Evolutionary conservation across 2,329 filamentous ascomycete species (phyloP).

Genomic region (Thielaviopsis punctulata): DNA sequence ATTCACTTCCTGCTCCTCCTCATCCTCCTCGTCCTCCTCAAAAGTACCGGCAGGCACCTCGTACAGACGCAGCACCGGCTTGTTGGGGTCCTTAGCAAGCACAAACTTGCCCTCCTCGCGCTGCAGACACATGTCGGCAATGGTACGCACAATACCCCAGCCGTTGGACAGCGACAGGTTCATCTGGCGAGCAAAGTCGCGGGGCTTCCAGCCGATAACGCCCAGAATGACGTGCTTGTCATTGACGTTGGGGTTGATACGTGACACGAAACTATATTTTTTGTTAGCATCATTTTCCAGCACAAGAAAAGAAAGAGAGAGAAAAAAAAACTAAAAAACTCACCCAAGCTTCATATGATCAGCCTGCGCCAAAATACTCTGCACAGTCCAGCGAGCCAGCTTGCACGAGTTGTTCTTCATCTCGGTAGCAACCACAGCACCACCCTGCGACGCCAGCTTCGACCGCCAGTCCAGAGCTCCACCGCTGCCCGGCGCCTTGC

Average conservation of each 20-base stretch:
- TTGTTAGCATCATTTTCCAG: not conserved
- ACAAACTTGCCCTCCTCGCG: conserved; percentile 69
- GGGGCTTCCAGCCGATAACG: conserved; percentile 93
- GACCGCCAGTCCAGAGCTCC: conserved; percentile 92
- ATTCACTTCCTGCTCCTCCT: conserved; percentile 34
- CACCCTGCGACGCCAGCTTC: conserved; percentile 85
- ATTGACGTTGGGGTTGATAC: conserved; percentile 77
- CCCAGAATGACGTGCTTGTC: conserved; percentile 91
- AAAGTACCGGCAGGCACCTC: conserved; percentile 76
- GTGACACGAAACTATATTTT: conserved; percentile 67
- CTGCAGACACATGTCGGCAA: conserved; percentile 78
- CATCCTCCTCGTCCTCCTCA: conserved; percentile 54
- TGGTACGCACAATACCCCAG: conserved; percentile 97
- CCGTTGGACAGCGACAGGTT: conserved; percentile 92
- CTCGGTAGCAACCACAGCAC: conserved; percentile 93
- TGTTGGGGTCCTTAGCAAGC: conserved; percentile 84
- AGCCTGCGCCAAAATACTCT: conserved; percentile 92
- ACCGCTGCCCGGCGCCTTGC: conserved; percentile 87
- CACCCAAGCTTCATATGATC: conserved; percentile 97
- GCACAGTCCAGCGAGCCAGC: conserved; percentile 91
- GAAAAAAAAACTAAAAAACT: conserved; percentile 23
- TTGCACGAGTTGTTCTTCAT: conserved; percentile 99
- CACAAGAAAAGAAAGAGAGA: conserved; percentile 1
- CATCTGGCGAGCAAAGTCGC: conserved; percentile 95
- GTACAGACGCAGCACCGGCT: conserved; percentile 84